Percentiles rank a stretch among this genome's conserved stretches.
These are phyloP conservation scores for Coemansia sp. DNA, from an alignment of 192 early-diverging fungal genomes.

Conservation along the genomic window DNA sequence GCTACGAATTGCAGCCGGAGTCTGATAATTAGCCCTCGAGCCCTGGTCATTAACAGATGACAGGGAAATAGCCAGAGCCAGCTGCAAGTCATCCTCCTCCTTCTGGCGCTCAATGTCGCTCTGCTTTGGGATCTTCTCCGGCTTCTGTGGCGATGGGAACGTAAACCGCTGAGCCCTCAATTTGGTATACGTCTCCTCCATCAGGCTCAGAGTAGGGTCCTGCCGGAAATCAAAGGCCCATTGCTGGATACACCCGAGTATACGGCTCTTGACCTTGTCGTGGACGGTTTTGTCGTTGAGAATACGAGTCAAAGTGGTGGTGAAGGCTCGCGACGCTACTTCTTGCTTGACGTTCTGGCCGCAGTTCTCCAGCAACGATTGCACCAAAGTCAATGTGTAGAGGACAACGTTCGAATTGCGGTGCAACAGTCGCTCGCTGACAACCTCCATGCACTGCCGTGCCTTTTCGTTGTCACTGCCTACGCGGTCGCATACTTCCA, in stretches of 20 bases:
- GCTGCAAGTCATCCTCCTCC: conserved; percentile 93
- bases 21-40: conserved; percentile 29
- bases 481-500: conserved; percentile 73
- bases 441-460: conserved; percentile 66
- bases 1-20: conserved; percentile 43
- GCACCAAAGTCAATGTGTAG: conserved; percentile 73
- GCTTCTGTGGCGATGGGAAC: conserved; percentile 80
- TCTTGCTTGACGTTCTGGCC: conserved; percentile 76
- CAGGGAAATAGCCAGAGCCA: conserved; percentile 89
- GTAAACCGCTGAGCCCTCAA: conserved; percentile 54
- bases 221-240: conserved; percentile 87
- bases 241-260: conserved; percentile 87
- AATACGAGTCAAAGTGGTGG: conserved; percentile 74
- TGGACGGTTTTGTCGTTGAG: conserved; percentile 78
- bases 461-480: conserved; percentile 54
- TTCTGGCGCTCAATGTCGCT: conserved; percentile 82
- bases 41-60: conserved; percentile 54
- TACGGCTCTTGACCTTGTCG: conserved; percentile 75
- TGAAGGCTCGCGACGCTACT: conserved; percentile 85
- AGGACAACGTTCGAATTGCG: conserved; percentile 85
- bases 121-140: conserved; percentile 72
- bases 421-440: conserved; percentile 72
- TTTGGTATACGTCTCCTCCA: conserved; percentile 73
- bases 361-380: conserved; percentile 93
- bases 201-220: conserved; percentile 78